These are phyloP conservation scores for Xylariaceae sp. DNA, from an alignment of 2,329 filamentous ascomycete genomes.

Conservation along the genomic window DNA sequence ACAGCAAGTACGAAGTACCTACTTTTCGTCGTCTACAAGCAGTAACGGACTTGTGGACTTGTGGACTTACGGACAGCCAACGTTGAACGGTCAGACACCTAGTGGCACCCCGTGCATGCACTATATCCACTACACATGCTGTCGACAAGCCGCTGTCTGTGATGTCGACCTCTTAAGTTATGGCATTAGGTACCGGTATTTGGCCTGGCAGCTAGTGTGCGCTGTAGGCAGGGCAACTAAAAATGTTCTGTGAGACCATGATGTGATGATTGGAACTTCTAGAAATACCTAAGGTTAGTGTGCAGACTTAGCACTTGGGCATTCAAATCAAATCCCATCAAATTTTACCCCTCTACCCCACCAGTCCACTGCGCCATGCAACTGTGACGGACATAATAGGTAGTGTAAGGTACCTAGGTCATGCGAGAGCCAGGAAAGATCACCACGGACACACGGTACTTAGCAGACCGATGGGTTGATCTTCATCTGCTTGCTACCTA, in stretches of 20 bases:
- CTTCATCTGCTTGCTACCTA: neutral
- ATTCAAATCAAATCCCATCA: neutral
- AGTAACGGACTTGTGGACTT: too few relatives aligned
- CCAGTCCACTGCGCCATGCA: constrained; percentile 10
- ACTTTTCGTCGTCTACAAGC: too few relatives aligned
- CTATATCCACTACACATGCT: too few relatives aligned
- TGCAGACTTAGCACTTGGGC: neutral
- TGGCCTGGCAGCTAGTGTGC: neutral
- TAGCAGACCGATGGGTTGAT: neutral
- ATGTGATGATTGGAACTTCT: neutral
- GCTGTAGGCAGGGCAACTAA: neutral
- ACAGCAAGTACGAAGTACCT: too few relatives aligned
- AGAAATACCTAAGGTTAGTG: constrained; percentile 1
- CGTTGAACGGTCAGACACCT: too few relatives aligned
- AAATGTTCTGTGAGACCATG: neutral
- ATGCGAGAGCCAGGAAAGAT: constrained; percentile 7
- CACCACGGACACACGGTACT: neutral
- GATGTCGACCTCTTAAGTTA: neutral
- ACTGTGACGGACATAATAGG: constrained; percentile 12
- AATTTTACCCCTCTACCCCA: constrained; percentile 10
- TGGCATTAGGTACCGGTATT: neutral
- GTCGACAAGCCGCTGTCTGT: neutral
- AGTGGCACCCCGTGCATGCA: too few relatives aligned
- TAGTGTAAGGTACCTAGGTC: constrained; percentile 3
- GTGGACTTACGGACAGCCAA: too few relatives aligned